Conservation (phyloP, 768 basidiomycete genomes). For the Neoboletus subvelutipes region DNA sequence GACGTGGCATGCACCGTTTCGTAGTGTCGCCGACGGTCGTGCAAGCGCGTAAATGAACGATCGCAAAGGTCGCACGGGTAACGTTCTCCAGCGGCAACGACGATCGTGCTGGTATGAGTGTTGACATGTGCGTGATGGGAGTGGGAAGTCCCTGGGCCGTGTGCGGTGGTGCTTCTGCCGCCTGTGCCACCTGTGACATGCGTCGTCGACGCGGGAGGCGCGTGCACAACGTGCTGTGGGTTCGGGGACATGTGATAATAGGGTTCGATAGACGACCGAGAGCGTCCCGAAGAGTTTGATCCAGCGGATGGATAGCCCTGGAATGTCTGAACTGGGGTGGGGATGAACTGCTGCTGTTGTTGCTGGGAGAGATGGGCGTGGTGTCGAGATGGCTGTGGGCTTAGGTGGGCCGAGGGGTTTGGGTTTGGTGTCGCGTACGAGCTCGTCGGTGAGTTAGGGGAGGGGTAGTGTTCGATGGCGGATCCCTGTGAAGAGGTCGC, state of each 20-base stretch:
- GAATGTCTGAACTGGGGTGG: slow-evolving; percentile 48
- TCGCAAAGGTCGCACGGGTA: slow-evolving; percentile 73
- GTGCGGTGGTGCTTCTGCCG: slow-evolving; percentile 16
- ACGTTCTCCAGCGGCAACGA: slow-evolving; percentile 47
- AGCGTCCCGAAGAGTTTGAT: slow-evolving; percentile 26
- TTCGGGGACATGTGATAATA: slow-evolving; percentile 42
- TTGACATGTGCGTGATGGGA: slow-evolving; percentile 4
- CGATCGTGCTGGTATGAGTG: slow-evolving; percentile 17
- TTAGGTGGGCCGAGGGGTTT: slow-evolving; percentile 15
- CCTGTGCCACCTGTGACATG: slow-evolving; percentile 10
- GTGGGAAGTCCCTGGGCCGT: slow-evolving; percentile 5
- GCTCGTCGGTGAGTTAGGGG: slow-evolving; percentile 18
- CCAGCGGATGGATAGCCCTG: slow-evolving; percentile 35
- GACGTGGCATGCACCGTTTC: slow-evolving; percentile 71
- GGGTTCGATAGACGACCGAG: slow-evolving; percentile 35
- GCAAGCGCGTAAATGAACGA: slow-evolving; percentile 76
- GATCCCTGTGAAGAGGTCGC: slow-evolving; percentile 16
- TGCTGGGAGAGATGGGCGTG: slow-evolving; percentile 17
- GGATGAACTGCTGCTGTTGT: slow-evolving; percentile 40
- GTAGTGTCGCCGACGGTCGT: slow-evolving; percentile 80
- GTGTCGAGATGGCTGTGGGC: slow-evolving; percentile 18
- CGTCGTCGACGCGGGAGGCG: slow-evolving; percentile 10
- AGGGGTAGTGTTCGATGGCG: slow-evolving; percentile 22
- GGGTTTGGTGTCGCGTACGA: slow-evolving; percentile 22
- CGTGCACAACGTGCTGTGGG: slow-evolving; percentile 31